A percentile compares a stretch with the other conserved stretches of the same genome.
phyloP scores from a whole-genome alignment of 2,329 filamentous ascomycete species.

The Fusarium sp. region DNA sequence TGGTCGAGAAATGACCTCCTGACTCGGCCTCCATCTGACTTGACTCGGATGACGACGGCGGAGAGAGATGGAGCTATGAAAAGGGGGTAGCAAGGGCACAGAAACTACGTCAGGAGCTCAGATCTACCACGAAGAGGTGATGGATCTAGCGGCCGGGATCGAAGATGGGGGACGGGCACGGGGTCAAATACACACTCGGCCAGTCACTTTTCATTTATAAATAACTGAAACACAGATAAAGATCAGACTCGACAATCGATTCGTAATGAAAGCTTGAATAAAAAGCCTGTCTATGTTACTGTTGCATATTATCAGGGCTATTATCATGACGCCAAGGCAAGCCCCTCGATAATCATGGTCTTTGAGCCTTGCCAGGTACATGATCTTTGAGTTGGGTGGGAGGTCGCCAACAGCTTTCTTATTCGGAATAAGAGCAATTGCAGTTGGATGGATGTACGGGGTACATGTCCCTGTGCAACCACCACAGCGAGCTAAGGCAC shows the following conservation, averaged over 20 bases:
- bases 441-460: slow-evolving; percentile 24
- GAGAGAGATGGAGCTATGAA: slow-evolving; percentile 39
- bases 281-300: slow-evolving; percentile 4
- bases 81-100: slow-evolving; percentile 27
- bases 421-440: slow-evolving; percentile 9
- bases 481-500: slow-evolving; percentile 37
- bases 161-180: slow-evolving; percentile 32
- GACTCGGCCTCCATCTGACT: slow-evolving; percentile 50
- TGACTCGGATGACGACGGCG: slow-evolving; percentile 50
- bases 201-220: slow-evolving; percentile 11
- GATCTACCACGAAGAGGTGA: slow-evolving; percentile 36
- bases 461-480: slow-evolving; percentile 40
- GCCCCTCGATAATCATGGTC: slow-evolving; percentile 1
- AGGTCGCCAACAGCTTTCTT: slow-evolving; percentile 20
- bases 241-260: not conserved
- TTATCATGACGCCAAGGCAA: slow-evolving; percentile 11
- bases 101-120: slow-evolving; percentile 42
- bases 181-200: slow-evolving; percentile 8
- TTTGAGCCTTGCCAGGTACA: slow-evolving; percentile 16
- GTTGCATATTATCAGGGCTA: slow-evolving; percentile 11
- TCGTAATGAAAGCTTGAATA: not conserved
- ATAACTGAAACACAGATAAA: slow-evolving; percentile 10
- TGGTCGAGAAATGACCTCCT: slow-evolving; percentile 47
- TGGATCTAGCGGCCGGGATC: slow-evolving; percentile 36
- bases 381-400: slow-evolving; percentile 1